These are phyloP conservation scores for Hamigera avellanea DNA, from an alignment of 495 filamentous ascomycete species.

Conservation along the genomic window DNA sequence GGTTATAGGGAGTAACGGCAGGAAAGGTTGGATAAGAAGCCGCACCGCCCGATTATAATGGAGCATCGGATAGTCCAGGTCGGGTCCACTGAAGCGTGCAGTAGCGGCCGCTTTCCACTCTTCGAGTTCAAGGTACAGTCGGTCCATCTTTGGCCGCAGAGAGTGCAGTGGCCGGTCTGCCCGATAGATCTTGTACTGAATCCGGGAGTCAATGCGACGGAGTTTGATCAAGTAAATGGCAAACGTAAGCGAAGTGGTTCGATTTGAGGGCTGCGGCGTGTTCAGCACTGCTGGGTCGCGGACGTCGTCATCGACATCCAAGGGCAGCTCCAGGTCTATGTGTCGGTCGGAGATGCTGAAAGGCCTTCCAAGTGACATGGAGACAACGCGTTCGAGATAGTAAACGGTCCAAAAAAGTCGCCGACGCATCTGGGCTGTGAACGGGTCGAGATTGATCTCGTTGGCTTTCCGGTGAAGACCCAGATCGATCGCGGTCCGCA, in stretches of 20 bases:
- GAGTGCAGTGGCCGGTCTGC: constrained; percentile 36
- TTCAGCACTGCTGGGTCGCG: constrained; percentile 30
- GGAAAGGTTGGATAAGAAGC: constrained; percentile 40
- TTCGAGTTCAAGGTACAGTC: constrained; percentile 36
- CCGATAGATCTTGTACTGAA: constrained; percentile 43
- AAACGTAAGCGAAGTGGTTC: constrained; percentile 34
- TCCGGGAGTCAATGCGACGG: constrained; percentile 40
- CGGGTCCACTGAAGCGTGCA: constrained; percentile 22
- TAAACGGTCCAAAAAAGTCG: constrained; percentile 44
- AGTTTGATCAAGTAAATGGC: constrained; percentile 39
- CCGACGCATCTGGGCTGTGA: constrained; percentile 36
- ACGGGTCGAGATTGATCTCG: constrained; percentile 32
- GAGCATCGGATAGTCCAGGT: constrained; percentile 38
- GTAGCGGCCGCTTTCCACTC: constrained; percentile 38
- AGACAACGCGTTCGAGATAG: constrained; percentile 38
- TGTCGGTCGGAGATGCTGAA: constrained; percentile 41
- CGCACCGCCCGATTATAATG: constrained; percentile 41
- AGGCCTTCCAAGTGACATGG: constrained; percentile 39
- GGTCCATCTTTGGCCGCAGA: constrained; percentile 36
- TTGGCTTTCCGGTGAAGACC: constrained; percentile 40
- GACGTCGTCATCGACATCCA: constrained; percentile 36
- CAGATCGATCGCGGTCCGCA: constrained; percentile 42
- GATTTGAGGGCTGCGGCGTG: constrained; percentile 17
- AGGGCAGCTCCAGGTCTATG: constrained; percentile 39
- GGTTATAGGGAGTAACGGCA: constrained; percentile 34